phyloP scores from a whole-genome alignment of 306 rosid genomes.

The Begonia masoniana region DNA sequence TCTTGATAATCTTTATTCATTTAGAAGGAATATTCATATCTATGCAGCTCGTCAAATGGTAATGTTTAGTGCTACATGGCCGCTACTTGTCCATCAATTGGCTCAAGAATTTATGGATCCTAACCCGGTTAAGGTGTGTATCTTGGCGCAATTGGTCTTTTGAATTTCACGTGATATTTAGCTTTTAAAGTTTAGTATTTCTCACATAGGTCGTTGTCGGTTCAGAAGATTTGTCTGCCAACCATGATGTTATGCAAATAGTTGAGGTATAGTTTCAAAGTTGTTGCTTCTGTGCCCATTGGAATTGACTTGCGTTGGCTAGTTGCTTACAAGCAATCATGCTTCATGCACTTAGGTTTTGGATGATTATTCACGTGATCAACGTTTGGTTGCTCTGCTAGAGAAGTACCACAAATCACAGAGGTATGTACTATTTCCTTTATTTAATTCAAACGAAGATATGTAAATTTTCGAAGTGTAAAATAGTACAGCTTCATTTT shows the following conservation, averaged over 20 bases:
- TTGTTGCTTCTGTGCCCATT: no score
- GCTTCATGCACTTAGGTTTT: constrained; percentile 44
- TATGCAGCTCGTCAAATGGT: constrained; percentile 89
- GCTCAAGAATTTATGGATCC: constrained; percentile 99
- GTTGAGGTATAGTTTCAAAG: constrained; percentile 54
- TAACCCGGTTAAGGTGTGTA: constrained; percentile 71
- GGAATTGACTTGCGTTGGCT: no score
- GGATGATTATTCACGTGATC: constrained; percentile 72
- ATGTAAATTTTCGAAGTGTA: no score
- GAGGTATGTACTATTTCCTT: constrained; percentile 22
- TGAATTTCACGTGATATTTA: not conserved
- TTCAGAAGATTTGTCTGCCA: constrained; percentile 95
- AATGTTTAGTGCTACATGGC: constrained; percentile 99
- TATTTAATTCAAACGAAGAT: no score
- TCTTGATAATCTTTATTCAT: no score
- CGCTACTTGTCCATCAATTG: constrained; percentile 65
- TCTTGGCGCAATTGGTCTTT: not conserved
- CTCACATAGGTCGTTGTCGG: constrained; percentile 80
- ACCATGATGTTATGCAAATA: constrained; percentile 98
- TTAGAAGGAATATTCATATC: not conserved
- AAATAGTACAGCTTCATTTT: no score
- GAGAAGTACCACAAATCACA: constrained; percentile 88
- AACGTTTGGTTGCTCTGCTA: constrained; percentile 60
- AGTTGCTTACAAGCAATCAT: not conserved
- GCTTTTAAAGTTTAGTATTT: constrained; percentile 10